These are phyloP conservation scores for Nyctanthes arbortristis DNA, from an alignment of 257 asterid species.

Conservation along the genomic window DNA sequence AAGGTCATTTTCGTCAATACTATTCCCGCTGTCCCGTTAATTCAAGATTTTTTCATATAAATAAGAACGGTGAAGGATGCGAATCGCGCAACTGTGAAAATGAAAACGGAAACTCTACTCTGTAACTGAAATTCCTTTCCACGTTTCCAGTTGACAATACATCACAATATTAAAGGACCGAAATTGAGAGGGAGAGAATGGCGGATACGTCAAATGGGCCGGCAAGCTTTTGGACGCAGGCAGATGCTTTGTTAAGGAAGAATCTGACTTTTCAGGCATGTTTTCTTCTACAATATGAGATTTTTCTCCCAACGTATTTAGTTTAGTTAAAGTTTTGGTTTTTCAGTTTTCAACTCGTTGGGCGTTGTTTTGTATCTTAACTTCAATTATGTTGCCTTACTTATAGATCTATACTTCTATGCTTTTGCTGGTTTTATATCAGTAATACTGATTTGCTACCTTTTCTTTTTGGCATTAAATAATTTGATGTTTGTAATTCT, in stretches of 20 bases:
- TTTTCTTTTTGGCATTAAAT: neutral
- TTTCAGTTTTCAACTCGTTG: neutral
- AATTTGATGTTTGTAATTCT: neutral
- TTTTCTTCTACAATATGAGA: neutral
- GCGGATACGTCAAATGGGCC: conserved; percentile 46
- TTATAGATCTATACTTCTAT: no score
- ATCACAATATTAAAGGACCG: neutral
- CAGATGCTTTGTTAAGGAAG: conserved; percentile 86
- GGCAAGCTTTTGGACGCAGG: conserved; percentile 83
- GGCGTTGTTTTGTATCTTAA: neutral
- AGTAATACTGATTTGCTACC: neutral
- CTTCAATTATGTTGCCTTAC: no score
- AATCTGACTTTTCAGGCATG: conserved; percentile 84
- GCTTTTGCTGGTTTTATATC: neutral
- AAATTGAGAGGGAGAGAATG: conserved; percentile 27
- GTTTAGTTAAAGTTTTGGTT: no score
- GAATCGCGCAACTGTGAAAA: conserved; percentile 8
- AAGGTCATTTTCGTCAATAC: conserved; percentile 44
- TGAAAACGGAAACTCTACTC: neutral
- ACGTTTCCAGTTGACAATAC: neutral
- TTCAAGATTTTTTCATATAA: conserved; percentile 27
- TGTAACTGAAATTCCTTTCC: neutral
- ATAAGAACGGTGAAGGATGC: conserved; percentile 29
- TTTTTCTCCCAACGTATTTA: no score
- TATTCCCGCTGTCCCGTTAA: neutral